Conservation (phyloP, 1,139 yeast genomes). For the Trichomonascaceae sp. region DNA sequence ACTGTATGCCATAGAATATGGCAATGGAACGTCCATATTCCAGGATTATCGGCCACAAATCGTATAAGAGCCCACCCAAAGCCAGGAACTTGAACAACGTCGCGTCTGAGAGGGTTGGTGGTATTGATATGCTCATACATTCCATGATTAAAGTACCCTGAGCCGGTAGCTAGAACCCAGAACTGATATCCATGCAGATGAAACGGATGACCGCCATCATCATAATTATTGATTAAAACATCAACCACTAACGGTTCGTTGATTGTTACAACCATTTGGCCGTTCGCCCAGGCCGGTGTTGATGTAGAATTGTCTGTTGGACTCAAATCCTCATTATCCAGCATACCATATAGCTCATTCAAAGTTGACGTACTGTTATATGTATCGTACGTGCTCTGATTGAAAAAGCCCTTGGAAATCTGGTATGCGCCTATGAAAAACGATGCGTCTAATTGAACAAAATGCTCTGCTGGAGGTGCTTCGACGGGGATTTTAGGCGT, state of each 20-base stretch:
- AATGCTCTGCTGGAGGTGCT: constrained; percentile 20
- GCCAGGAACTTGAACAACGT: constrained; percentile 56
- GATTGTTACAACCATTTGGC: constrained; percentile 33
- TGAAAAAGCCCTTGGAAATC: constrained; percentile 43
- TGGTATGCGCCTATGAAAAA: constrained; percentile 44
- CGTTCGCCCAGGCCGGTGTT: constrained; percentile 31
- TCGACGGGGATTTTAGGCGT: constrained; percentile 12
- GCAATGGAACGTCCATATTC: constrained; percentile 78
- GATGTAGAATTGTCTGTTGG: constrained; percentile 46
- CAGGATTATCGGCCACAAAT: constrained; percentile 64
- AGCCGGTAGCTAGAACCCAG: constrained; percentile 54
- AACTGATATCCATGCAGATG: constrained; percentile 84
- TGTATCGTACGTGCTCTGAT: constrained; percentile 47
- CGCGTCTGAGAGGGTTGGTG: constrained; percentile 52
- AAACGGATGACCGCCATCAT: constrained; percentile 90
- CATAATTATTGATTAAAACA: constrained; percentile 63
- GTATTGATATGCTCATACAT: constrained; percentile 37
- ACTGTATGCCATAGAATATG: constrained; percentile 79
- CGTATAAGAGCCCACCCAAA: constrained; percentile 54
- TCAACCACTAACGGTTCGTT: constrained; percentile 57
- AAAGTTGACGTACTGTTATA: constrained; percentile 42
- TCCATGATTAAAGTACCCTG: constrained; percentile 39
- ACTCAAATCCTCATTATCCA: constrained; percentile 33
- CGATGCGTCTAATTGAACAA: constrained; percentile 29
- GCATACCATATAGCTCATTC: constrained; percentile 35